Evolutionary conservation across 2,329 filamentous ascomycete species (phyloP), one percentile per base, ranked within the genome.

Genomic region (Passalora sequoiae): DNA sequence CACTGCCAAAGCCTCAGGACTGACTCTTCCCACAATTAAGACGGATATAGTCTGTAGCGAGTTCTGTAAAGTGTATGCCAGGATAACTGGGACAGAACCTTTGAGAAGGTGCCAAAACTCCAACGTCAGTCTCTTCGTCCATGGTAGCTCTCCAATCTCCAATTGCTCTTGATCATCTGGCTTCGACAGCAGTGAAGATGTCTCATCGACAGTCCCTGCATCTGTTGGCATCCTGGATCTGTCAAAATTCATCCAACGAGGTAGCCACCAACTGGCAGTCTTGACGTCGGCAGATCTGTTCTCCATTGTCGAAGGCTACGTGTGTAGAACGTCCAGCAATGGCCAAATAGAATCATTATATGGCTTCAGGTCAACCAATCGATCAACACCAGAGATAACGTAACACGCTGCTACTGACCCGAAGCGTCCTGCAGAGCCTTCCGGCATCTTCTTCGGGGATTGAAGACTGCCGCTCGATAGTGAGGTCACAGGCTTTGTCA

Each of bases 61-160:
- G 63, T 91, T 94, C 49, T 94, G 88, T 4, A 94, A 72, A 6
- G 83, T 83, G 64, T 94, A 94, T 46, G 87, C 87, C 27, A 94
- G 61, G 47, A 94, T 89, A 3, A 94, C 84, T 0, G 87, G 86
- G 1, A 87, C 63, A 0, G 86, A 86, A 17, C 79, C 78, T 55
- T 77, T 81, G 27, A 85, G 66, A 1, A 92, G 69, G 5, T 86
- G 66, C 69, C 77, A 76, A 53, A 86, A 80, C 62, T 92, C 86
- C 17, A 66, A 58, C 3, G 73, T 53, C 10, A 77, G 56, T 17
- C 69, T 63, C 38, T 65, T 62, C 13, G 58, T 61, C 15, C 55
- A 60, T 3, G 66, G 60, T 6, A 48, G 48, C 10, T 59, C 48
- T 7, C 59, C 64, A 36, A 65, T 62, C 27, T 46, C 48, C 4